Evolutionary conservation across 371 early-diverging fungal genomes (phyloP).

Genomic region (Blyttiomyces sp.): DNA sequence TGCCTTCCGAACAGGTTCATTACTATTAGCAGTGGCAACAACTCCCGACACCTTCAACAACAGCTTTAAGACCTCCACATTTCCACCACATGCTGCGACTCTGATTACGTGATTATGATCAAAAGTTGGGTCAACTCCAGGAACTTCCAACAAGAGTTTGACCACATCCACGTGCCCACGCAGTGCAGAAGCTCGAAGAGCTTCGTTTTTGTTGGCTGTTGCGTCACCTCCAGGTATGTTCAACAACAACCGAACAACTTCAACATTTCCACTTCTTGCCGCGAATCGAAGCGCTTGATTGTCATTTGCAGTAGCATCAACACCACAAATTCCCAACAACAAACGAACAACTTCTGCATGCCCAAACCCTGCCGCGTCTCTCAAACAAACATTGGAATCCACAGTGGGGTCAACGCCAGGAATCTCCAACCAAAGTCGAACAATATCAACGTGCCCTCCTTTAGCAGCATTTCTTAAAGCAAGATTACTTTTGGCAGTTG

Average conservation of each 20-base stretch:
- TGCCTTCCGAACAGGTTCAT: too few species aligned
- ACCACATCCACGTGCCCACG: too few species aligned
- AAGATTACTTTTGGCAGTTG: conserved; percentile 2
- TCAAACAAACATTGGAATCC: neutral
- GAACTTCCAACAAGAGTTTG: too few species aligned
- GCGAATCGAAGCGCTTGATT: conserved; percentile 1
- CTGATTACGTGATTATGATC: too few species aligned
- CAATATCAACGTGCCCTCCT: neutral
- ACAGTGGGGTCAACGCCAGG: conserved; percentile 10
- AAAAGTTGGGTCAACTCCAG: too few species aligned
- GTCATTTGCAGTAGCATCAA: conserved; percentile 15
- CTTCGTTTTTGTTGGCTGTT: conserved; percentile 4
- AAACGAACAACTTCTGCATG: neutral
- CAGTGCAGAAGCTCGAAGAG: neutral
- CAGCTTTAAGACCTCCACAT: too few species aligned
- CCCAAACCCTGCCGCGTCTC: neutral
- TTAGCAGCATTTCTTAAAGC: neutral
- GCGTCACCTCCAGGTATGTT: conserved; percentile 14
- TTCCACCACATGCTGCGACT: too few species aligned
- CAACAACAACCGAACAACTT: conserved; percentile 7
- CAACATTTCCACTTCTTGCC: neutral
- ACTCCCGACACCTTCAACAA: too few species aligned
- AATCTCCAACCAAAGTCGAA: neutral
- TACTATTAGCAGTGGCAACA: too few species aligned
- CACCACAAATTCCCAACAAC: neutral